Evolutionary conservation across 371 early-diverging fungal genomes (phyloP), one percentile per base, ranked within the genome.

Genomic region (Lichtheimia hyalospora): DNA sequence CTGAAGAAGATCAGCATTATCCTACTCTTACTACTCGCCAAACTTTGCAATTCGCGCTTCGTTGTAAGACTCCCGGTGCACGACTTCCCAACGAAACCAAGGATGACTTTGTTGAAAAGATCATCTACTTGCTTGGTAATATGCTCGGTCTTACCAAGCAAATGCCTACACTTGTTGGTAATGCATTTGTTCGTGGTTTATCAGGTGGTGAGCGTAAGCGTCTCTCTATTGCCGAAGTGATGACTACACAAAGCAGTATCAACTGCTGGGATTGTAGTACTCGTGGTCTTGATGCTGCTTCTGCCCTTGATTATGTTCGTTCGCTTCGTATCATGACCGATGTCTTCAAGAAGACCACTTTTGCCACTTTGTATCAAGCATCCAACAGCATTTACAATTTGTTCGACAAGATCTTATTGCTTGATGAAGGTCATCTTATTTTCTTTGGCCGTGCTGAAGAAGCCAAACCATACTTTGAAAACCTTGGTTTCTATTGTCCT

Each of bases 161-260:
- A 66, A 81, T 86, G 56, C 73, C 94, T 66, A 89, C 92, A 5
- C 75, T 89, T 52, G 91, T 95, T 8, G 96, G 96, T 18, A 89
- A 93, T 67, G 92, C 89, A 1, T 85, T 84, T 54, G 74, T 90
- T 28, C 89, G 92, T 55, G 94, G 95, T 61, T 72, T 93, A 16
- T 88, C 89, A 13, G 96, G 89, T 63, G 96, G 96, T 58, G 94
- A 89, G 76, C 83, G 91, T 61, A 95, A 96, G 84, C 88, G 97
- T 63, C 77, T 92, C 15, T 84, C 88, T 1, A 92, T 95, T 60
- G 95, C 92, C 20, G 90, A 89, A 70, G 92, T 95, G 75, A 87
- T 96, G 61, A 85, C 95, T 2, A 84, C 90, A 2, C 75, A 25
- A 25, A 25, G 25, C 7, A 28, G 77, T 20, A 76, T 93, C 61